phyloP scores from a whole-genome alignment of 2,329 filamentous ascomycete genomes.

The Pseudomassariella vexata region DNA sequence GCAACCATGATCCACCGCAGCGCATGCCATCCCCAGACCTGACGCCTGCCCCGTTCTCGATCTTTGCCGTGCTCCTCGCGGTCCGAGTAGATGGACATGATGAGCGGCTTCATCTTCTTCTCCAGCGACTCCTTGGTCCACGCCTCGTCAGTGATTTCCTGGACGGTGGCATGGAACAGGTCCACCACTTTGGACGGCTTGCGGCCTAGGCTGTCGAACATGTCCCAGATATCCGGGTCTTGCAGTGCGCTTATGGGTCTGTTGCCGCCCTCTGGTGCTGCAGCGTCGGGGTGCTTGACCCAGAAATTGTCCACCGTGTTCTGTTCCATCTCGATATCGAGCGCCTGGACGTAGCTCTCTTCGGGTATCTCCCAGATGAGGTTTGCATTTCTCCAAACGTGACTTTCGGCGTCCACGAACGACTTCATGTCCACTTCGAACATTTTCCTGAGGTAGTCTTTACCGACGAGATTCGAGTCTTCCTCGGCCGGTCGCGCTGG shows the following conservation, averaged over 20 bases:
- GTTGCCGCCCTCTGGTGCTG: slow-evolving; percentile 1
- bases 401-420: slow-evolving; percentile 10
- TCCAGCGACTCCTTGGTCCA: slow-evolving; percentile 12
- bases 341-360: slow-evolving; percentile 4
- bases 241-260: too few relatives aligned
- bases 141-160: slow-evolving; percentile 9
- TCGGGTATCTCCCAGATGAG: slow-evolving; percentile 20
- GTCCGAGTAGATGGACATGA: slow-evolving; percentile 13
- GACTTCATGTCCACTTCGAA: slow-evolving; percentile 13
- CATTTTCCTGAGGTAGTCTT: slow-evolving; percentile 14
- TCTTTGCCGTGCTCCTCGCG: too few relatives aligned
- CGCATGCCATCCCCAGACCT: slow-evolving; percentile 19
- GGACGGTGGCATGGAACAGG: slow-evolving; percentile 10
- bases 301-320: too few relatives aligned
- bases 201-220: background rate
- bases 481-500: background rate
- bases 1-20: slow-evolving; percentile 22
- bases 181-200: slow-evolving; percentile 9
- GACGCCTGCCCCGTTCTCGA: slow-evolving; percentile 1
- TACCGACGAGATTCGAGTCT: too few relatives aligned
- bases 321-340: background rate
- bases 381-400: slow-evolving; percentile 15
- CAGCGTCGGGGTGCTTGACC: too few relatives aligned
- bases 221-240: too few relatives aligned
- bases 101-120: slow-evolving; percentile 7